Evolutionary conservation across 352 stramenopile species (phyloP).

Genomic region (Globisporangium polare): DNA sequence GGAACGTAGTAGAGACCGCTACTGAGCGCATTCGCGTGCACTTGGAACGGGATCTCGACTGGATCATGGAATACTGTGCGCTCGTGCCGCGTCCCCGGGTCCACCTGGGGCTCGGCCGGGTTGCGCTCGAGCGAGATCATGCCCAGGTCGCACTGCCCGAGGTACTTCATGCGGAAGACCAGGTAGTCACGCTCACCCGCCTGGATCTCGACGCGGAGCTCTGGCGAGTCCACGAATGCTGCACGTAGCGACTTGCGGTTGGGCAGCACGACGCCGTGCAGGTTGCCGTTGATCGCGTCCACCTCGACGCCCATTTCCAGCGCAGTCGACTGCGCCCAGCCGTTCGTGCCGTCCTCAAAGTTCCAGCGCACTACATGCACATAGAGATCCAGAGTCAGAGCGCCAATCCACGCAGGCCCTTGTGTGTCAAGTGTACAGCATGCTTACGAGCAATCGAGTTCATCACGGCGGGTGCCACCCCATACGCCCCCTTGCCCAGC

Average conservation of each 20-base stretch:
- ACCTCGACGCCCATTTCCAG: conserved; percentile 70
- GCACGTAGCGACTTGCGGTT: conserved; percentile 21
- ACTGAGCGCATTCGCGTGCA: conserved; percentile 20
- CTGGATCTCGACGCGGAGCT: conserved; percentile 51
- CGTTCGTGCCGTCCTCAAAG: conserved; percentile 55
- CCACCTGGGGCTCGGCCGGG: conserved; percentile 25
- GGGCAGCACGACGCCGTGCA: conserved; percentile 41
- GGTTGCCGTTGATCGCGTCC: conserved; percentile 35
- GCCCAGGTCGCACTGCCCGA: conserved; percentile 49
- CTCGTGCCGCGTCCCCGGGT: conserved; percentile 24
- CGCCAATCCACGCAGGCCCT: background rate
- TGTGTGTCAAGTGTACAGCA: background rate
- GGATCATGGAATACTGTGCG: conserved; percentile 36
- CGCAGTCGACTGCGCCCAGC: conserved; percentile 52
- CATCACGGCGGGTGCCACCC: conserved; percentile 22
- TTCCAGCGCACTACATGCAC: conserved; percentile 42
- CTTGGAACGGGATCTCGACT: conserved; percentile 52
- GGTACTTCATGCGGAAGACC: conserved; percentile 58
- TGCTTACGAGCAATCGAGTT: conserved; percentile 33
- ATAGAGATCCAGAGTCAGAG: background rate
- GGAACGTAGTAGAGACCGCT: conserved; percentile 61
- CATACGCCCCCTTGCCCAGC: background rate
- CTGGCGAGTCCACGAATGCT: conserved; percentile 58
- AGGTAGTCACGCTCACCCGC: conserved; percentile 43
- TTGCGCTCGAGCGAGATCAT: conserved; percentile 52